Base-by-base conservation (phyloP, 495 filamentous ascomycete species). In the Immersiella caudata region DNA sequence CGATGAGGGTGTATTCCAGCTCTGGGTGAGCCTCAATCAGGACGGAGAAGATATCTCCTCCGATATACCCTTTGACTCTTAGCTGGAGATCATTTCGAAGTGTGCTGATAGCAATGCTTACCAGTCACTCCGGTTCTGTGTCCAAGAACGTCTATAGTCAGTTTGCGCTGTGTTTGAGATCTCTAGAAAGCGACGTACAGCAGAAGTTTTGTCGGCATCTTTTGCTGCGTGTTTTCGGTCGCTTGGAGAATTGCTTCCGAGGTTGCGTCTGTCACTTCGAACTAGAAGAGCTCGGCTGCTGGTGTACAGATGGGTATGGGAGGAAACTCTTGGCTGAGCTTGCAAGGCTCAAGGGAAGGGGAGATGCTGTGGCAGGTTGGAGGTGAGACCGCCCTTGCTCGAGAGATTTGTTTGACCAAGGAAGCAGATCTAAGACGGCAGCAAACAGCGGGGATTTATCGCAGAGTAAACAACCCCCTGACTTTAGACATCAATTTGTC, bases 31-130 rank as follows among this genome's bases (percentile, higher is more conserved):
- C 80, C 11, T 84, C 78, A 54, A 78, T 69, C 21, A 94, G 75
- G 18, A 78, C 77, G 67, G 87, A 87, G 40, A 93, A 81, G 27
- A 82, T 84, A 69, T 93, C 90, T 20, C 93, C 91, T 24, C 90
- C 91, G 67, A 94, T 91, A 72, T 93, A 94, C 46, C 91, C 91
- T 65, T 84, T 22, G 5, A 9, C 1, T 12, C 6, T 66, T 18
- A 29, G 64, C 27, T 24, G 27, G 4, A 61, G 29, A 18, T 0
- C 9, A 14, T 6, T 26, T 27, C 12, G 20, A 20, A 49, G 33
- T 21, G 25, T 20, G 33, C 14, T 36, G 6, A 55, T 1, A 26
- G n/a, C 59, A 21, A 20, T 50, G 55, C 75, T 57, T 69, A 79
- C 78, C 77, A 65, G 78, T 80, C 9, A 73, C 74, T 57, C 78